These are phyloP conservation scores for Solanum arcanum DNA, from an alignment of 257 asterid genomes.

Conservation along the genomic window DNA sequence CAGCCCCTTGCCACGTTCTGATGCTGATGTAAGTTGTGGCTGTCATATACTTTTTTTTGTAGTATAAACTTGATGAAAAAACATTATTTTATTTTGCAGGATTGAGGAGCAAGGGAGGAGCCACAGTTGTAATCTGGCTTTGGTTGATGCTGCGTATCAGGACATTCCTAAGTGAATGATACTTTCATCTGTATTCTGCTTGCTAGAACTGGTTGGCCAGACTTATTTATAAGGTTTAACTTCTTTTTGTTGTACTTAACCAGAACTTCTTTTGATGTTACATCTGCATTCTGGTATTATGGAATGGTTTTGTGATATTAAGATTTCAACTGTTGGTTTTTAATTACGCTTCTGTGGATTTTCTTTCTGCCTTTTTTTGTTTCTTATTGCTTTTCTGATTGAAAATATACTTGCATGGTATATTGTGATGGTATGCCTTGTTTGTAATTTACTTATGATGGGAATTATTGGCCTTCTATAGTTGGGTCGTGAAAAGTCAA, in stretches of 20 bases:
- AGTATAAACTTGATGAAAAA: background rate
- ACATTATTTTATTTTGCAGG: constrained; percentile 17
- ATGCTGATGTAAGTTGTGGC: constrained; percentile 59
- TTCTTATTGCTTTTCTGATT: background rate
- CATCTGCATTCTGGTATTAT: constrained; percentile 15
- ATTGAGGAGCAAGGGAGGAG: constrained; percentile 10
- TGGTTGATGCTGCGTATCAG: constrained; percentile 6
- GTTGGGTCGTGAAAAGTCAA: constrained; percentile 51
- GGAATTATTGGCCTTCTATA: constrained; percentile 56
- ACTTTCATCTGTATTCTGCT: constrained; percentile 31
- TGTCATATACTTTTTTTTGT: background rate
- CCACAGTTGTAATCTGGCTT: background rate
- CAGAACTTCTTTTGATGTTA: constrained; percentile 9
- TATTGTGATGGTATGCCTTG: constrained; percentile 1
- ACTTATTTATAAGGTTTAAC: constrained; percentile 38
- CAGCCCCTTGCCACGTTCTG: constrained; percentile 68
- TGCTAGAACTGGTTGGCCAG: constrained; percentile 22
- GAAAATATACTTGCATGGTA: constrained; percentile 1
- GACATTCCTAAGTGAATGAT: constrained; percentile 10
- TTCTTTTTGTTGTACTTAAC: constrained; percentile 33
- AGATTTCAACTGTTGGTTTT: background rate
- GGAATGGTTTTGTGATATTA: constrained; percentile 7
- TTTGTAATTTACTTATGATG: constrained; percentile 27
- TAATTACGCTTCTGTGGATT: background rate
- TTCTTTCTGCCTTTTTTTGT: background rate